Base-by-base conservation (phyloP, 345 rosid species). In the Boechera divaricarpa region DNA sequence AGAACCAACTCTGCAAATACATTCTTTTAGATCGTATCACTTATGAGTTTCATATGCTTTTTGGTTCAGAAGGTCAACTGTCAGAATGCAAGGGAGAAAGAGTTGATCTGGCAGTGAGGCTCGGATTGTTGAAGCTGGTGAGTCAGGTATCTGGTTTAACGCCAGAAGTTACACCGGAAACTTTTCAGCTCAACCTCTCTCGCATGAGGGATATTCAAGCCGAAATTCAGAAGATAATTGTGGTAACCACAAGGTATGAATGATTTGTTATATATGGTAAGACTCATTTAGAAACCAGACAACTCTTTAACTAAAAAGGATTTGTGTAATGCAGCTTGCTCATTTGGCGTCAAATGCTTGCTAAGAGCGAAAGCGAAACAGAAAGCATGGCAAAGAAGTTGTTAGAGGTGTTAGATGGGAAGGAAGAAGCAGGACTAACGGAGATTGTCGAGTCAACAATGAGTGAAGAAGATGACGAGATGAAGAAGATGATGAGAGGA, bases 211-310 rank as follows among this genome's bases (percentile, higher is more conserved):
- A 78, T 79, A 83, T 84, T 48, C 98, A 95, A 82, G 86, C 86
- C 80, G 87, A 90, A 63, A 83, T 90, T 63, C 98, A 95, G 83
- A 95, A 92, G 84, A 86, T 90, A 4, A 71, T 87, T 59, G 96
- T 90, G 51, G 81, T 85, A 63, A 78, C 94, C 36, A 87, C 91
- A 47, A 89, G 98, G 98, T 83, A 67, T 57, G 63, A 39, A 26
- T 28, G 44, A 44, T 28, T 55, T 52, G 18, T 63, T 55, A 39
- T 15, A 2, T 60, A 42, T 53, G 13, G 24, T 2, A 24, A 47
- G 54, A 49, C 57, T 76, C 41, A 26, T 42, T 3, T 44, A 53
- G 42, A 45, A 12, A 69, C 1, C 8, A 62, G 29, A 31, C 6
- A 32, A 63, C 4, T 2, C 3, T 32, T 49, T 7, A 5, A 31